These are phyloP conservation scores for Penicillium sp. DNA, from an alignment of 2,329 filamentous ascomycete genomes.

Conservation along the genomic window DNA sequence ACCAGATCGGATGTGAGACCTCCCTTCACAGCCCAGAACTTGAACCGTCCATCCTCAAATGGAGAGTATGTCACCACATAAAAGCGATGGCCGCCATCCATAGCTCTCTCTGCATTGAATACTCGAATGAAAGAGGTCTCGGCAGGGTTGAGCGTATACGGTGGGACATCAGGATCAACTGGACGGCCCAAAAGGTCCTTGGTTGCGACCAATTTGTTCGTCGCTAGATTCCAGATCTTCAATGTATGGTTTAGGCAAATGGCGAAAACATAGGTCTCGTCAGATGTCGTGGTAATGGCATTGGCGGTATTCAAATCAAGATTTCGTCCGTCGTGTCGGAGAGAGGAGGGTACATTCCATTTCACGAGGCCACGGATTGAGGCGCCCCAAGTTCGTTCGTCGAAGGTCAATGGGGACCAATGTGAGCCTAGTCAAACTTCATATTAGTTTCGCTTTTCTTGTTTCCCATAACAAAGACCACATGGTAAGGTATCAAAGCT, in stretches of 20 bases:
- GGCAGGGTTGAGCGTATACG: slow-evolving; percentile 75
- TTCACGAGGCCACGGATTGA: slow-evolving; percentile 50
- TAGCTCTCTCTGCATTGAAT: slow-evolving; percentile 56
- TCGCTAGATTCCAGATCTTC: slow-evolving; percentile 85
- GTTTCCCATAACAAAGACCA: slow-evolving; percentile 2
- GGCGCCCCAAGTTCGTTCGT: slow-evolving; percentile 51
- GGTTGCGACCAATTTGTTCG: slow-evolving; percentile 73
- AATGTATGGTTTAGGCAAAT: slow-evolving; percentile 87
- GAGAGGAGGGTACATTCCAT: slow-evolving; percentile 45
- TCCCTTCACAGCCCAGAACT: slow-evolving; percentile 80
- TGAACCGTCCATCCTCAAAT: slow-evolving; percentile 84
- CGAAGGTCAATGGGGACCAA: slow-evolving; percentile 50
- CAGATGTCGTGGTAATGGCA: slow-evolving; percentile 47
- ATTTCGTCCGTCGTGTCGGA: slow-evolving; percentile 43
- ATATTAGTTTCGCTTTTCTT: slow-evolving; percentile 7
- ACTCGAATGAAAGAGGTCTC: slow-evolving; percentile 76
- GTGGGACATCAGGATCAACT: slow-evolving; percentile 66
- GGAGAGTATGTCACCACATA: slow-evolving; percentile 83
- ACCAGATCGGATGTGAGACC: slow-evolving; percentile 58
- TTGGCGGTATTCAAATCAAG: slow-evolving; percentile 47
- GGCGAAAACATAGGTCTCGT: slow-evolving; percentile 64
- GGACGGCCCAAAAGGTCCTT: slow-evolving; percentile 74
- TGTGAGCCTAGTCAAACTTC: slow-evolving; percentile 32
- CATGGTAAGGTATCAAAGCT: slow-evolving; percentile 7
- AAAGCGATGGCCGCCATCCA: slow-evolving; percentile 52